phyloP scores from a whole-genome alignment of 352 stramenopile genomes.

The Bremia lactucae region DNA sequence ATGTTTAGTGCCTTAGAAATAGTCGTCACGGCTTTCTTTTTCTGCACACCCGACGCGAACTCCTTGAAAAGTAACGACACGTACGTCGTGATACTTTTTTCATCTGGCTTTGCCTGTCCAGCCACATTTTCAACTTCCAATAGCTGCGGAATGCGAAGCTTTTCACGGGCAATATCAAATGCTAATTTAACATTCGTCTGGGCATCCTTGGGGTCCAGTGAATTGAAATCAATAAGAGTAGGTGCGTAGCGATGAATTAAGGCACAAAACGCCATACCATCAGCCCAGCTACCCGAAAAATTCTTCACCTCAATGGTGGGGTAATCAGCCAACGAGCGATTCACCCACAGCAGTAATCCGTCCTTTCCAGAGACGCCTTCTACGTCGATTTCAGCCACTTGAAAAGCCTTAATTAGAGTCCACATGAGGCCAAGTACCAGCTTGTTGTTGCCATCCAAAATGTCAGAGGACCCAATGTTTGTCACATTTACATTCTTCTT shows the following conservation, averaged over 20 bases:
- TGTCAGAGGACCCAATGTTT: slow-evolving; percentile 88
- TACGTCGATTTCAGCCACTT: slow-evolving; percentile 78
- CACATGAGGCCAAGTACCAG: slow-evolving; percentile 88
- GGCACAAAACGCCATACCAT: slow-evolving; percentile 85
- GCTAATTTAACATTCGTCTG: slow-evolving; percentile 68
- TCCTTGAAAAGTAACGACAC: slow-evolving; percentile 87
- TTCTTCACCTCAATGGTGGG: slow-evolving; percentile 77
- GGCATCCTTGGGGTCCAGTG: slow-evolving; percentile 52
- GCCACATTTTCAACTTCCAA: slow-evolving; percentile 82
- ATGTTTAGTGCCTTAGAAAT: slow-evolving; percentile 88
- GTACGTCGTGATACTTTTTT: slow-evolving; percentile 90
- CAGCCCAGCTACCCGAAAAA: slow-evolving; percentile 80
- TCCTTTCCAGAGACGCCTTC: slow-evolving; percentile 87
- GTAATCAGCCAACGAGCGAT: slow-evolving; percentile 82
- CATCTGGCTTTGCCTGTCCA: slow-evolving; percentile 76
- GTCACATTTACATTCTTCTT: slow-evolving; percentile 85
- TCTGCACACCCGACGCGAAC: slow-evolving; percentile 84
- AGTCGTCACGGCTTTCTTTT: slow-evolving; percentile 83
- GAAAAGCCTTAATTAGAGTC: slow-evolving; percentile 89
- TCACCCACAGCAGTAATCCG: slow-evolving; percentile 84
- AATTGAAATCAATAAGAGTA: slow-evolving; percentile 76
- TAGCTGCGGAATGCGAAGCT: slow-evolving; percentile 82
- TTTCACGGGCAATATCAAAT: slow-evolving; percentile 76
- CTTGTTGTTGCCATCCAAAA: slow-evolving; percentile 87
- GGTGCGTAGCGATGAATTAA: slow-evolving; percentile 87